Evolutionary conservation across 257 asterid genomes (phyloP), one percentile per base, ranked within the genome.

Genomic region (Solanum virginianum): DNA sequence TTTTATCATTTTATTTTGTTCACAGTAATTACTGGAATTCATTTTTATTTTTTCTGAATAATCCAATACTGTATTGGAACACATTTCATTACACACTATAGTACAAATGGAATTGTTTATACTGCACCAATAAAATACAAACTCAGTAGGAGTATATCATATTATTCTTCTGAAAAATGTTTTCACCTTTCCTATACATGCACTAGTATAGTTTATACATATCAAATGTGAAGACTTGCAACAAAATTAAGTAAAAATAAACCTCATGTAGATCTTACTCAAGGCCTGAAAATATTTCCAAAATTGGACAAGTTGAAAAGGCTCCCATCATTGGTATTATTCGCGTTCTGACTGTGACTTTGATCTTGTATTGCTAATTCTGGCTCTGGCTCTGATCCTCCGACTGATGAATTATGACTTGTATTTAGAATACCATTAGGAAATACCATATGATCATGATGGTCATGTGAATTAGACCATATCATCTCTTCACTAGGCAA

Each of bases 261-360:
- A 80, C 85, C 82, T 62, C 75, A 57, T 51, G 59, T 63, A 24
- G 60, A 74, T 22, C 88, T 45, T 80, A 91, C 15, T 90, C 90
- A 92, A 66, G 91, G 81, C 91, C 92, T 84, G 88, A 92, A 90
- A 89, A 92, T 80, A 86, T 91, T 72, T 49, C 84, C 93, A 88
- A 86, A 90, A 84, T 87, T 90, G 47, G 92, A 86, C 63, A 86
- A 81, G 55, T 86, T 47, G 84, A 91, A 88, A 43, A 87, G 85
- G 87, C 87, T 81, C 82, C 75, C 72, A 29, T 84, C 80, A 68
- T 59, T 68, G 16, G 43, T 88, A 70, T 53, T 85, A 80, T 53
- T 84, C 84, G 83, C 41, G 32, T 8, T 29, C n/a, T 56, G 66
- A 36, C 80, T 4, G 17, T 24, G 88, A 47, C 84, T 86, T 17